A percentile compares a stretch with the other conserved stretches of the same genome.
Evolutionary conservation across 2,329 filamentous ascomycete species (phyloP).

Genomic region (Trichoderma gracile): DNA sequence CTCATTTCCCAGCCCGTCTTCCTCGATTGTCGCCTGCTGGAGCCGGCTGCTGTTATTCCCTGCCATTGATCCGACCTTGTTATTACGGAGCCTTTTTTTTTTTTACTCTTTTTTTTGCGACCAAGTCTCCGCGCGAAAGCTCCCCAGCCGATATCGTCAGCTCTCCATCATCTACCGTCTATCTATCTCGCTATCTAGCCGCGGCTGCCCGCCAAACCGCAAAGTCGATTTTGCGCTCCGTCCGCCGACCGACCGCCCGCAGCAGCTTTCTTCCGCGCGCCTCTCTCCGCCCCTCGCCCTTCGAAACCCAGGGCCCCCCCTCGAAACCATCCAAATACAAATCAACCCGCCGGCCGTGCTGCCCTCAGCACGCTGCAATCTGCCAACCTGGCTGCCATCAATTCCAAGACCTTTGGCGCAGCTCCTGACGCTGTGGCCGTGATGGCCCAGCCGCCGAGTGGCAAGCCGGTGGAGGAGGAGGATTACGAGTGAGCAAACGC

Average conservation of each 20-base stretch:
- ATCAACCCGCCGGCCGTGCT: constrained; percentile 12
- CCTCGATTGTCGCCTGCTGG: neutral
- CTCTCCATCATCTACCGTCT: neutral
- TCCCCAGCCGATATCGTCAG: neutral
- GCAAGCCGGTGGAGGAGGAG: constrained; percentile 49
- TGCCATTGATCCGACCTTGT: constrained; percentile 9
- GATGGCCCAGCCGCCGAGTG: constrained; percentile 70
- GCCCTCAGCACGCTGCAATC: constrained; percentile 30
- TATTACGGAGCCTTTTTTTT: neutral
- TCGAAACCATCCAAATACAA: constrained; percentile 3
- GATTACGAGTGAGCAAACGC: constrained; percentile 61
- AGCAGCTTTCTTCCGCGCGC: neutral
- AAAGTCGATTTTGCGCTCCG: constrained; percentile 11
- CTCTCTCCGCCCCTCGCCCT: neutral
- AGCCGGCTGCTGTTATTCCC: neutral
- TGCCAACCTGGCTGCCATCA: constrained; percentile 64
- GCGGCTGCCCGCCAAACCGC: constrained; percentile 6
- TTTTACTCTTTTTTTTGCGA: neutral
- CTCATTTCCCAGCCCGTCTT: neutral
- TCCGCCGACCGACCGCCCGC: constrained; percentile 17
- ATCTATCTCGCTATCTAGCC: neutral
- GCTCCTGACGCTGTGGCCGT: constrained; percentile 66
- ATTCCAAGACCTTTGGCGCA: constrained; percentile 61
- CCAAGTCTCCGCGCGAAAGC: constrained; percentile 1
- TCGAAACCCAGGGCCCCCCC: neutral